Evolutionary conservation across 1,284 basidiomycete species (phyloP).

Genomic region (Mycena sp.): DNA sequence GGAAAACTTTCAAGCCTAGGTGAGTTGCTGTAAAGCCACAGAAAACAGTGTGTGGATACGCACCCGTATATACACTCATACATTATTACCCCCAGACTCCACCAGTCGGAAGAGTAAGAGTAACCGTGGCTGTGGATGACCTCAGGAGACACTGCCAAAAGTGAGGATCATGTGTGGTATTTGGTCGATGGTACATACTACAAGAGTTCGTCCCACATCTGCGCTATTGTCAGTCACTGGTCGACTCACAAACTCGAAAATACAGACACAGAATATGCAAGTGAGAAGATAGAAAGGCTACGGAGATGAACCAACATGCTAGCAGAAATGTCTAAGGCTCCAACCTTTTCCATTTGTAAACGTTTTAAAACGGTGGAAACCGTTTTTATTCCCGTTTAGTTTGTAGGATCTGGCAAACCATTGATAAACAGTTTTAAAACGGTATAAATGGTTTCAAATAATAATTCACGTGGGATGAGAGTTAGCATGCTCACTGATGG

Average conservation of each 20-base stretch:
- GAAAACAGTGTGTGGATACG: slow-evolving; percentile 41
- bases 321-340: too few relatives aligned
- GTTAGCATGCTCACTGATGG: too few relatives aligned
- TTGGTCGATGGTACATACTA: slow-evolving; percentile 63
- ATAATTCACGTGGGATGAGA: too few relatives aligned
- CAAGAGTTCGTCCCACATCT: slow-evolving; percentile 92
- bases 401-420: too few relatives aligned
- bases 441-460: too few relatives aligned
- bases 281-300: slow-evolving; percentile 51
- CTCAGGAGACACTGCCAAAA: slow-evolving; percentile 86
- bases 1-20: slow-evolving; percentile 73
- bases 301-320: slow-evolving; percentile 17
- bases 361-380: too few relatives aligned
- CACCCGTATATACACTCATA: slow-evolving; percentile 91
- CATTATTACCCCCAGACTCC: slow-evolving; percentile 96
- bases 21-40: slow-evolving; percentile 25
- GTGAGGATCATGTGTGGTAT: slow-evolving; percentile 23
- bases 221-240: slow-evolving; percentile 18
- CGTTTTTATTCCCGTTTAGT: too few relatives aligned
- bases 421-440: too few relatives aligned
- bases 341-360: too few relatives aligned
- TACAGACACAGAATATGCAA: slow-evolving; percentile 95
- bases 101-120: slow-evolving; percentile 96
- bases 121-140: slow-evolving; percentile 95
- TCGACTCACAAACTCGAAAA: slow-evolving; percentile 33